Conservation (phyloP, 2,329 filamentous ascomycete genomes). For the Immersiporthe knoxdaviesiana region DNA sequence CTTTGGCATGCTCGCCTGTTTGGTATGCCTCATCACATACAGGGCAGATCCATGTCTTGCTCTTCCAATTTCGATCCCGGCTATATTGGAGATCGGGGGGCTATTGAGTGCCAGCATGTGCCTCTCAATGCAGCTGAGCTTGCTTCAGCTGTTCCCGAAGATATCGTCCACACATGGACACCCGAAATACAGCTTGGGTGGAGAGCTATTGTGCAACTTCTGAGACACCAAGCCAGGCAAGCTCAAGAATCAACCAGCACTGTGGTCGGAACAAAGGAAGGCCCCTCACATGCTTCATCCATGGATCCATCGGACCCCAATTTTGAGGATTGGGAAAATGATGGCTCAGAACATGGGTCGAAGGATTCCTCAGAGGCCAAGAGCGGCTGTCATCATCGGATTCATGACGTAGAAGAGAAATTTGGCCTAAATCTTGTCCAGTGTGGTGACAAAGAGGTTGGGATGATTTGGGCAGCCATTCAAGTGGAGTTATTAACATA, state of each 20-base stretch:
- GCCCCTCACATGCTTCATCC: not conserved
- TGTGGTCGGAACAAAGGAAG: not conserved
- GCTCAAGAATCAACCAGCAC: not conserved
- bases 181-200: not conserved
- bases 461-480: constrained; percentile 14
- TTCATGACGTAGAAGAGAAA: not conserved
- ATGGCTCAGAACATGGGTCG: not conserved
- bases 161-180: not conserved
- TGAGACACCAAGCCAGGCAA: not conserved
- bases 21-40: constrained; percentile 1
- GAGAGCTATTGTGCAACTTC: not conserved
- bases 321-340: not conserved
- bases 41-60: not conserved
- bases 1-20: constrained; percentile 14
- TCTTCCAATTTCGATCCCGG: not conserved
- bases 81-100: not conserved
- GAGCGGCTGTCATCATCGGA: not conserved
- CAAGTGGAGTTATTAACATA: constrained; percentile 12
- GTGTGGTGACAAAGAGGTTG: not conserved
- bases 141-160: not conserved
- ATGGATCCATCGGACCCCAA: not conserved
- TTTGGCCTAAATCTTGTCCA: no score
- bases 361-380: not conserved
- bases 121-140: constrained; percentile 4
- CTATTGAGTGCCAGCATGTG: not conserved